phyloP scores from a whole-genome alignment of 352 stramenopile species.

The Pythium monospermum region DNA sequence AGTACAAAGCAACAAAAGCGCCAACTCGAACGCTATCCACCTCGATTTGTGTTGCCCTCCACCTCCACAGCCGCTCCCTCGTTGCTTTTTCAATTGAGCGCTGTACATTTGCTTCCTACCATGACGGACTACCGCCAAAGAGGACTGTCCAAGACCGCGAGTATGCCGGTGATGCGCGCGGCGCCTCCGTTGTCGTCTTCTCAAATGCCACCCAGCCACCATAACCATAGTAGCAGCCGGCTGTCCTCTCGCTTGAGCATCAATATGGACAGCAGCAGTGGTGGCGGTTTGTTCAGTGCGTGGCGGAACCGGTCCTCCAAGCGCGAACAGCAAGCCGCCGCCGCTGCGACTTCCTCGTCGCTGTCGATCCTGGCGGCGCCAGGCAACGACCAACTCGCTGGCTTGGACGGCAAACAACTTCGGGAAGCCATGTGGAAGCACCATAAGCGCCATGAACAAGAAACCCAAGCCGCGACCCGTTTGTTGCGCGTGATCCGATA shows the following conservation, averaged over 20 bases:
- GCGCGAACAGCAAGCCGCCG: background rate
- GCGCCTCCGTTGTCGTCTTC: background rate
- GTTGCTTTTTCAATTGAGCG: too few species aligned
- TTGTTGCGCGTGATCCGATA: constrained; percentile 22
- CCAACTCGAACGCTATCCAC: too few species aligned
- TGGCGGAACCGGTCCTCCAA: constrained; percentile 13
- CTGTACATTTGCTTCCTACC: too few species aligned
- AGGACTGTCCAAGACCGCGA: constrained; percentile 13
- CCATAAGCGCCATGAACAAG: constrained; percentile 12
- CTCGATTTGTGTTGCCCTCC: too few species aligned
- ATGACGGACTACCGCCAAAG: constrained; percentile 7
- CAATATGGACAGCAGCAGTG: background rate
- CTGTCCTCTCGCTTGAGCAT: background rate
- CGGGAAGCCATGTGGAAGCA: constrained; percentile 23
- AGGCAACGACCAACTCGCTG: background rate
- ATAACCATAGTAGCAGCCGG: too few species aligned
- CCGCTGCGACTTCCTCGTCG: background rate
- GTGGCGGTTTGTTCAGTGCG: constrained; percentile 13
- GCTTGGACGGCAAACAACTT: constrained; percentile 20
- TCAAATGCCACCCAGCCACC: too few species aligned
- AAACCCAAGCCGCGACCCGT: constrained; percentile 2
- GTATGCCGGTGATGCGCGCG: constrained; percentile 6
- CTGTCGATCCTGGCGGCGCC: too few species aligned
- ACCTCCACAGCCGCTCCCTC: too few species aligned
- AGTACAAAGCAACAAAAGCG: too few species aligned